Evolutionary conservation across 495 filamentous ascomycete genomes (phyloP).

Genomic region (Evernia prunastri): DNA sequence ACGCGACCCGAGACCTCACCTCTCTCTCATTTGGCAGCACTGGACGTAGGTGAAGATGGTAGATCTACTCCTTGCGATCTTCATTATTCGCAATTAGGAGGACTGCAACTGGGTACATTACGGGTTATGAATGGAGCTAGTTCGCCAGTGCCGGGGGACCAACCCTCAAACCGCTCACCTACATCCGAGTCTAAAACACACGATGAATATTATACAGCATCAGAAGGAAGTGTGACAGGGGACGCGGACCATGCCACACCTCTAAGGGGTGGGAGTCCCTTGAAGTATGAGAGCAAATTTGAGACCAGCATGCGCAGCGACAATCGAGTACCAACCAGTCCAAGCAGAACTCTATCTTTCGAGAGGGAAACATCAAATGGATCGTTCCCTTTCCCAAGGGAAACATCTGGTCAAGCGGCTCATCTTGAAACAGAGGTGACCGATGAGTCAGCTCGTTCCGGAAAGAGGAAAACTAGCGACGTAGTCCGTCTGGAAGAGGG

Average conservation of each 20-base stretch:
- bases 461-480: background rate
- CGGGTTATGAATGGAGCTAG: constrained; percentile 44
- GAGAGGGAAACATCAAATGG: background rate
- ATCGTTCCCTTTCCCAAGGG: background rate
- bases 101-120: constrained; percentile 43
- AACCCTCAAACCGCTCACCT: constrained; percentile 21
- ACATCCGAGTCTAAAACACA: constrained; percentile 11
- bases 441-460: background rate
- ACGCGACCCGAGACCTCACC: constrained; percentile 23
- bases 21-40: constrained; percentile 22
- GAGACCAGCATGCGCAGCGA: background rate
- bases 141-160: constrained; percentile 41
- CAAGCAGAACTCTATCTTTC: background rate
- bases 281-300: background rate
- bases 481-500: background rate
- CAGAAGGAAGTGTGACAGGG: constrained; percentile 17
- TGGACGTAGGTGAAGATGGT: constrained; percentile 21
- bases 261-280: background rate
- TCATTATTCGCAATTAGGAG: constrained; percentile 45
- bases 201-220: constrained; percentile 21
- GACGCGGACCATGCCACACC: constrained; percentile 5
- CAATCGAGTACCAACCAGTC: background rate
- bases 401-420: background rate
- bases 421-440: background rate
- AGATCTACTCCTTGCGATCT: constrained; percentile 39